These are phyloP conservation scores for Cercospora sp. DNA, from an alignment of 2,329 filamentous ascomycete species.

Conservation along the genomic window DNA sequence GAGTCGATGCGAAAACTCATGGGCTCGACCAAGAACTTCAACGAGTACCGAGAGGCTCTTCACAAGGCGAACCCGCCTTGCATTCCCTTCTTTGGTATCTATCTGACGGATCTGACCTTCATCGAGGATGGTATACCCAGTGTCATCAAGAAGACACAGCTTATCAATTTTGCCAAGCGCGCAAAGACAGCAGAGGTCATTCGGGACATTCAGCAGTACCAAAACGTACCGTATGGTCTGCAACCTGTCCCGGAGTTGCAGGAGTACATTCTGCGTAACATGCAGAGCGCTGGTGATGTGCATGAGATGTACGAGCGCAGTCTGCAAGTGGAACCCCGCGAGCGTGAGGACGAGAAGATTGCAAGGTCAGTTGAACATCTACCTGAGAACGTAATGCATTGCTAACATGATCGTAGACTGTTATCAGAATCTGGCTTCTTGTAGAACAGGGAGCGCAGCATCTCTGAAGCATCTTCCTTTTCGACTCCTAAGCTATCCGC, in stretches of 20 bases:
- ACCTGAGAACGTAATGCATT: background rate
- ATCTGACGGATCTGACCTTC: slow-evolving; percentile 94
- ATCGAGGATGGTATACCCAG: slow-evolving; percentile 98
- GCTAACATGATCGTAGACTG: slow-evolving; percentile 43
- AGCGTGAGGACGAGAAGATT: slow-evolving; percentile 99
- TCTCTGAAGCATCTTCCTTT: slow-evolving; percentile 24
- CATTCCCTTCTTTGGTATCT: slow-evolving; percentile 99
- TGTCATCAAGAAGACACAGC: slow-evolving; percentile 89
- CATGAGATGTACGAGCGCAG: slow-evolving; percentile 99
- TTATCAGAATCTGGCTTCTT: slow-evolving; percentile 58
- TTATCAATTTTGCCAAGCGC: slow-evolving; percentile 98
- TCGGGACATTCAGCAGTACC: slow-evolving; percentile 96
- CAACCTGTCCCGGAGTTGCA: slow-evolving; percentile 89
- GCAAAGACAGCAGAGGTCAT: slow-evolving; percentile 98
- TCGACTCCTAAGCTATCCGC: slow-evolving; percentile 12
- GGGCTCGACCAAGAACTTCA: slow-evolving; percentile 97
- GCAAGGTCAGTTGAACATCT: slow-evolving; percentile 67
- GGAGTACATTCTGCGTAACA: slow-evolving; percentile 94
- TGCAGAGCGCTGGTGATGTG: slow-evolving; percentile 92
- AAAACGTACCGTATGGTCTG: slow-evolving; percentile 93
- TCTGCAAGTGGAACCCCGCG: slow-evolving; percentile 86
- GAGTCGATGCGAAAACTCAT: slow-evolving; percentile 93
- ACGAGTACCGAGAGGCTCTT: slow-evolving; percentile 89
- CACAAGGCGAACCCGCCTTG: slow-evolving; percentile 94
- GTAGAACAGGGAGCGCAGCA: slow-evolving; percentile 35